Conservation (phyloP, 2,329 filamentous ascomycete species). For the Cytospora piceicola region DNA sequence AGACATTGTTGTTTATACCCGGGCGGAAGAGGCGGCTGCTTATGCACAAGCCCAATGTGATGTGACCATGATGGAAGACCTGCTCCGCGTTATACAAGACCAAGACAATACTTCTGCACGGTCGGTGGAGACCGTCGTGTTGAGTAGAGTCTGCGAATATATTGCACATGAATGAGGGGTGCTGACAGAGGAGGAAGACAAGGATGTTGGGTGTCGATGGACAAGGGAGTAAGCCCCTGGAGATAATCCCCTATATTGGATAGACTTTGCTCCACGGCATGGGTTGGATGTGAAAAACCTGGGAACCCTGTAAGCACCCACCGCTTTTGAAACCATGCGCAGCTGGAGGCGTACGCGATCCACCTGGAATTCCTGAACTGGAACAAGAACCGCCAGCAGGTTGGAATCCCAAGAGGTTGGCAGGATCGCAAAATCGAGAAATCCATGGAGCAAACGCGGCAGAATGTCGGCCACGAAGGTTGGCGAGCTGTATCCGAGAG, state of each 20-base stretch:
- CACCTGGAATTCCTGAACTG: not conserved
- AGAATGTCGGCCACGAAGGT: not conserved
- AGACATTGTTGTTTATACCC: slow-evolving; percentile 5
- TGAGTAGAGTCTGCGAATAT: slow-evolving; percentile 11
- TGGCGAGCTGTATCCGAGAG: not conserved
- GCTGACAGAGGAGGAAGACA: not conserved
- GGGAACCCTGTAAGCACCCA: not conserved
- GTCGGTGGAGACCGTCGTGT: slow-evolving; percentile 10
- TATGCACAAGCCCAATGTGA: slow-evolving; percentile 16
- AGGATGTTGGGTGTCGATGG: not conserved
- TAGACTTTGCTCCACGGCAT: not conserved
- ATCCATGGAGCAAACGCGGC: no score
- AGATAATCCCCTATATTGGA: not conserved
- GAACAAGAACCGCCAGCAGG: not conserved
- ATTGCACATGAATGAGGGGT: slow-evolving; percentile 20
- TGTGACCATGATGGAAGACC: slow-evolving; percentile 18
- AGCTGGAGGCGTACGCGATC: not conserved
- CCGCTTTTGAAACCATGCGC: not conserved
- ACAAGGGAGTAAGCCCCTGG: not conserved
- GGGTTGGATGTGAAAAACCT: not conserved
- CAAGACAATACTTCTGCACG: slow-evolving; percentile 11
- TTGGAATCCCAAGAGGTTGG: not conserved
- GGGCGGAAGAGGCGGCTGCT: slow-evolving; percentile 7
- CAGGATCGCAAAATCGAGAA: not conserved
- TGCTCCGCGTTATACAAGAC: slow-evolving; percentile 1